phyloP scores from a whole-genome alignment of 1,139 yeast species.

The Kodamaea plutei region DNA sequence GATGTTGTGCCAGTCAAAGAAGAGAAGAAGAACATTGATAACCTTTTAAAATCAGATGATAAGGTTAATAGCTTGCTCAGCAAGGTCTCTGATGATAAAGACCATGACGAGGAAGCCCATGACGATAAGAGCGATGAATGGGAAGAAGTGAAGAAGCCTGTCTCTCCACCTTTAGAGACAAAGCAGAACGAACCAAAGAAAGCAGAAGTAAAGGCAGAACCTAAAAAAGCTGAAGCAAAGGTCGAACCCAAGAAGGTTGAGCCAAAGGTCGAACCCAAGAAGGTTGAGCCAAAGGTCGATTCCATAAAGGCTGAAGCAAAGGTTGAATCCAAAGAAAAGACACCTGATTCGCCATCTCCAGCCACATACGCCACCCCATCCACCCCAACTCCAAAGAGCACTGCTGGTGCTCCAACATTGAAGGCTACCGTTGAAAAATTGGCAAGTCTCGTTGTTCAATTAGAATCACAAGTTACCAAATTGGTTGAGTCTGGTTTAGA shows the following conservation, averaged over 20 bases:
- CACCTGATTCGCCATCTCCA: slow-evolving; percentile 7
- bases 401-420: slow-evolving; percentile 51
- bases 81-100: slow-evolving; percentile 39
- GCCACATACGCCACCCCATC: slow-evolving; percentile 13
- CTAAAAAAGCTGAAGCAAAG: slow-evolving; percentile 17
- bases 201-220: slow-evolving; percentile 11
- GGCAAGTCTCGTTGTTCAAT: slow-evolving; percentile 49
- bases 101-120: slow-evolving; percentile 32
- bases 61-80: slow-evolving; percentile 35
- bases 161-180: slow-evolving; percentile 1
- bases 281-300: slow-evolving; percentile 12
- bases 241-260: slow-evolving; percentile 10
- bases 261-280: slow-evolving; percentile 8
- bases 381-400: slow-evolving; percentile 20
- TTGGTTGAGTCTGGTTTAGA: slow-evolving; percentile 52
- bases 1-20: slow-evolving; percentile 9
- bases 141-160: slow-evolving; percentile 30
- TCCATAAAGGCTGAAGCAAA: slow-evolving; percentile 10
- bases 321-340: slow-evolving; percentile 7
- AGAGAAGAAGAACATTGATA: slow-evolving; percentile 30
- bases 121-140: slow-evolving; percentile 37
- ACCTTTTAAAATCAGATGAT: slow-evolving; percentile 36
- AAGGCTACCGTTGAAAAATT: slow-evolving; percentile 68
- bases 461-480: slow-evolving; percentile 52
- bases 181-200: too few species aligned